phyloP scores from a whole-genome alignment of 1,139 yeast genomes.

The Diutina siamensis region DNA sequence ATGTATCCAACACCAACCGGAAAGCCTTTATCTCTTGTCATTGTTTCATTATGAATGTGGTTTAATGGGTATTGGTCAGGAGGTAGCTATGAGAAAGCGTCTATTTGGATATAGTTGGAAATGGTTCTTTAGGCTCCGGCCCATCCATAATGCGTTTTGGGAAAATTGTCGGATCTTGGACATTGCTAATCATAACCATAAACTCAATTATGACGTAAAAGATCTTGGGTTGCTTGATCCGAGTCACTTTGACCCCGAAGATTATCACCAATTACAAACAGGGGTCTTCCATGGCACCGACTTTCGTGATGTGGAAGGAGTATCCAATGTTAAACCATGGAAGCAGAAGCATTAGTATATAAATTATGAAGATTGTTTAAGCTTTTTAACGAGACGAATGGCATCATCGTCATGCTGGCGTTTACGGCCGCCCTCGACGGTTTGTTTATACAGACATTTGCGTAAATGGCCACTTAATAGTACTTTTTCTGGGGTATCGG shows the following conservation, averaged over 20 bases:
- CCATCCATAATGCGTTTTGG: slow-evolving; percentile 5
- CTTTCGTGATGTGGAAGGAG: not conserved
- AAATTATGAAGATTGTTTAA: not conserved
- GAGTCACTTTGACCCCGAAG: not conserved
- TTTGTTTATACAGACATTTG: slow-evolving; percentile 57
- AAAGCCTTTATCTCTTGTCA: not conserved
- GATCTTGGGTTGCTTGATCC: slow-evolving; percentile 1
- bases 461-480: slow-evolving; percentile 65
- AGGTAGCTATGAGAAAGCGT: not conserved
- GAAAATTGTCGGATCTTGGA: slow-evolving; percentile 2
- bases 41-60: slow-evolving; percentile 2
- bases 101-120: not conserved
- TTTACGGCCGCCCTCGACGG: slow-evolving; percentile 32
- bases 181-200: slow-evolving; percentile 2
- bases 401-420: slow-evolving; percentile 7
- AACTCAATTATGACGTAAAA: not conserved
- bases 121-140: not conserved
- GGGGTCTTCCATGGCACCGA: slow-evolving; percentile 5
- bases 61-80: not conserved
- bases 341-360: no score
- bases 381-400: not conserved
- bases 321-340: not conserved
- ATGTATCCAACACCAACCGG: not conserved
- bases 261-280: not conserved
- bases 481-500: slow-evolving; percentile 49